Evolutionary conservation across 139 green algal species (phyloP).

Genomic region (Picochlorum sp.): DNA sequence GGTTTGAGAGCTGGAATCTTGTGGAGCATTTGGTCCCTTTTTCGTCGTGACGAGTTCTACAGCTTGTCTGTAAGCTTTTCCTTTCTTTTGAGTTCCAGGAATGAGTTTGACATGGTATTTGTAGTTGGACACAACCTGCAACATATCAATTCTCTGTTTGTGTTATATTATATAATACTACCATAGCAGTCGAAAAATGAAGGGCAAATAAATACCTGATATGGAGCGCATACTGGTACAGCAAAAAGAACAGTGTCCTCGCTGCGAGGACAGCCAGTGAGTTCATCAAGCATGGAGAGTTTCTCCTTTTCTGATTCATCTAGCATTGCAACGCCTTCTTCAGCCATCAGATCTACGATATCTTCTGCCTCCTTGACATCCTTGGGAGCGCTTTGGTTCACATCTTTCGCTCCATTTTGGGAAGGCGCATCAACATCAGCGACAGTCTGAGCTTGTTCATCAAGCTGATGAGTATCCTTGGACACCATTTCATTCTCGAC

Average conservation of each 20-base stretch:
- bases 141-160: too few species aligned
- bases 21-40: conserved; percentile 12
- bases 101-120: conserved; percentile 83
- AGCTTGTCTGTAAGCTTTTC: conserved; percentile 63
- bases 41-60: conserved; percentile 57
- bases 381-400: neutral
- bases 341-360: conserved; percentile 39
- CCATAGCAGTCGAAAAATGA: too few species aligned
- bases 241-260: conserved; percentile 80
- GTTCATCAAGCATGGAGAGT: conserved; percentile 42
- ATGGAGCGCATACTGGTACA: conserved; percentile 84
- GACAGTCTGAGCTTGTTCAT: neutral
- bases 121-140: conserved; percentile 47
- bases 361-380: conserved; percentile 16
- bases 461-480: neutral
- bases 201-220: too few species aligned
- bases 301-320: conserved; percentile 29
- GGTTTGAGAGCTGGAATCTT: neutral
- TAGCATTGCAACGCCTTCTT: conserved; percentile 39
- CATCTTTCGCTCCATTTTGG: neutral
- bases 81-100: conserved; percentile 81
- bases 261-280: conserved; percentile 60
- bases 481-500: conserved; percentile 1
- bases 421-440: neutral
- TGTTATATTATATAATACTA: too few species aligned